phyloP scores from a whole-genome alignment of 2,329 filamentous ascomycete genomes.

The Septoria petroselini region DNA sequence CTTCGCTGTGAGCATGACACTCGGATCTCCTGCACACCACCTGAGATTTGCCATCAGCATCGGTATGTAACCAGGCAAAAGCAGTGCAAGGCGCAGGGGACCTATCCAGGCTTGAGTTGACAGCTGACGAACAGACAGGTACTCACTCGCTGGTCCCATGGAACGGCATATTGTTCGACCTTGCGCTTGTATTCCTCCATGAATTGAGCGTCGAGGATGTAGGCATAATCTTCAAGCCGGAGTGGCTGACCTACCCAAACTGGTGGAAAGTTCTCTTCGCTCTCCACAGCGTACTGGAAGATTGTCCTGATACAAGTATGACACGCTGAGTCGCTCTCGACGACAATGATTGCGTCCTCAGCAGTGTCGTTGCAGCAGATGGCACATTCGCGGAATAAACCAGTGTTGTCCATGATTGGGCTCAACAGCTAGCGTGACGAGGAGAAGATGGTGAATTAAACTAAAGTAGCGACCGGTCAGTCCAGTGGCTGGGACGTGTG shows the following conservation, averaged over 20 bases:
- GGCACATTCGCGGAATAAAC: background rate
- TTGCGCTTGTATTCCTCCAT: background rate
- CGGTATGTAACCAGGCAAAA: too few relatives aligned
- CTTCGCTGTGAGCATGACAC: background rate
- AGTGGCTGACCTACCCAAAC: background rate
- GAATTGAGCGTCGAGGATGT: background rate
- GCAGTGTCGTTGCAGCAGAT: background rate
- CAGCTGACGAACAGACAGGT: background rate
- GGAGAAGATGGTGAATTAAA: too few relatives aligned
- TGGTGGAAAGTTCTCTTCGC: conserved; percentile 4
- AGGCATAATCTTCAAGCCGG: background rate
- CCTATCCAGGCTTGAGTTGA: background rate
- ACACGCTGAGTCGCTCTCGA: background rate
- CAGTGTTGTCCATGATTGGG: too few relatives aligned
- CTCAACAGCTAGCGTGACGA: too few relatives aligned
- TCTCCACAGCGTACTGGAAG: background rate
- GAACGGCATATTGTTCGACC: background rate
- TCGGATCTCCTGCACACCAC: background rate
- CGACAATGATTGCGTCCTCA: background rate
- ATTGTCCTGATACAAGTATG: conserved; percentile 1
- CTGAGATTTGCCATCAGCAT: too few relatives aligned
- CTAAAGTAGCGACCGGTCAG: too few relatives aligned
- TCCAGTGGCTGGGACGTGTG: too few relatives aligned
- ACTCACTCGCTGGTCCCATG: conserved; percentile 4
- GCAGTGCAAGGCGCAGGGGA: too few relatives aligned